These are phyloP conservation scores for Ottelia alismoides DNA, from an alignment of 106 monocot genomes.

Conservation along the genomic window DNA sequence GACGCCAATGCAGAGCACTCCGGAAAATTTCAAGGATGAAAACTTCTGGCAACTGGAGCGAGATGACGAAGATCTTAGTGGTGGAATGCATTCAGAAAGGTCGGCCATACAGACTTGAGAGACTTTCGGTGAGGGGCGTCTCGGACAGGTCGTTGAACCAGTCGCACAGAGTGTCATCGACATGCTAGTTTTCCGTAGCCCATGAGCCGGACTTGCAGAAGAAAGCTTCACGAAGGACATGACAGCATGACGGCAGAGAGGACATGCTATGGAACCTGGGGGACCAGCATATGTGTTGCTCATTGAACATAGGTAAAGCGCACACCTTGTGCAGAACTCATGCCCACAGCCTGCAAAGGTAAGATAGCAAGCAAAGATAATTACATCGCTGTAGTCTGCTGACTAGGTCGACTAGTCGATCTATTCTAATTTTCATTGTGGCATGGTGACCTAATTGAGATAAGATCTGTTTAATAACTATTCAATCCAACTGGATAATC, in stretches of 20 bases:
- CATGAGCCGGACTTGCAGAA: constrained; percentile 22
- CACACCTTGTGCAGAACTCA: constrained; percentile 84
- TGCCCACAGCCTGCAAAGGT: constrained; percentile 62
- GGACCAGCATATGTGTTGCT: constrained; percentile 23
- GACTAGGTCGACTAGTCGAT: too few species aligned
- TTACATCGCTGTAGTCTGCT: too few species aligned
- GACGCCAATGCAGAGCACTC: constrained; percentile 4
- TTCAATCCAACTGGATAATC: too few species aligned
- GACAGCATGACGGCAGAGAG: constrained; percentile 52
- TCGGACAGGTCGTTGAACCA: neutral
- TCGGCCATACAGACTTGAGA: neutral
- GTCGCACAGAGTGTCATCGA: constrained; percentile 33
- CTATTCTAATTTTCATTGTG: too few species aligned
- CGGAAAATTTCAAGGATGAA: constrained; percentile 3
- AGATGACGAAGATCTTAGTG: neutral
- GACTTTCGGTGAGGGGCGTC: neutral
- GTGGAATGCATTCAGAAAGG: neutral
- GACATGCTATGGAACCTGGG: constrained; percentile 66
- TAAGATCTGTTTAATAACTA: too few species aligned
- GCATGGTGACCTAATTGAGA: too few species aligned
- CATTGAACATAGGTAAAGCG: constrained; percentile 74
- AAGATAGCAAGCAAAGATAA: too few species aligned
- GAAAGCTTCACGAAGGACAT: constrained; percentile 44
- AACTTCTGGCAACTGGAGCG: constrained; percentile 5
- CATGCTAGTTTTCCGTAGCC: constrained; percentile 25